Conservation (phyloP, 2,329 filamentous ascomycete species). For the Paramyrothecium roridum region DNA sequence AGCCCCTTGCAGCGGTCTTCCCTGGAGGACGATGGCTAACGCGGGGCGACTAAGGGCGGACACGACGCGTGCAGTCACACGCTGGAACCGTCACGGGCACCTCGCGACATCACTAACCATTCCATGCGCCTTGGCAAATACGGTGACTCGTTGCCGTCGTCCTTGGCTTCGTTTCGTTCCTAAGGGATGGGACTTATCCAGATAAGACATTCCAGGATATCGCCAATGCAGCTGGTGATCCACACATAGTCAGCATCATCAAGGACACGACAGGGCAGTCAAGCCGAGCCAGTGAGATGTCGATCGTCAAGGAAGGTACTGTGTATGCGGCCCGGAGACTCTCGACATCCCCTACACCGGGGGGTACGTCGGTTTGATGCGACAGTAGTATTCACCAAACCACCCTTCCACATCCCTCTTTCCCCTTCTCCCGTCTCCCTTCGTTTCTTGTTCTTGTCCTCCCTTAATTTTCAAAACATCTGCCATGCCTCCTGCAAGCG, state of each 20-base stretch:
- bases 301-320: not conserved
- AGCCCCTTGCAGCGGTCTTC: not conserved
- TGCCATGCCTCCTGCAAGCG: too few relatives aligned
- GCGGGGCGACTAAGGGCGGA: not conserved
- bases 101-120: constrained; percentile 1
- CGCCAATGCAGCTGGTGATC: constrained; percentile 5
- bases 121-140: constrained; percentile 2
- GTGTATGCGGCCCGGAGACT: not conserved
- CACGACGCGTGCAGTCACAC: constrained; percentile 1
- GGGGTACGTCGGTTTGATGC: not conserved
- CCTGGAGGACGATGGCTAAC: not conserved
- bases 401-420: too few relatives aligned
- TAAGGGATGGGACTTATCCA: constrained; percentile 1
- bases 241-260: constrained; percentile 1
- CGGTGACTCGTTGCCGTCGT: not conserved
- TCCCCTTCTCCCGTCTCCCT: too few relatives aligned
- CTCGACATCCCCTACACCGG: not conserved
- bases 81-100: constrained; percentile 3
- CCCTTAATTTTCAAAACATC: too few relatives aligned
- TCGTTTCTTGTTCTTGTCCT: too few relatives aligned
- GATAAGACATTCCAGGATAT: constrained; percentile 6
- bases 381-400: too few relatives aligned
- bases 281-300: not conserved
- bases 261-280: not conserved
- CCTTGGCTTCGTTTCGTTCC: constrained; percentile 5